Base-by-base conservation (phyloP, 805 yeast species). In the Lachancea kluyveri region DNA sequence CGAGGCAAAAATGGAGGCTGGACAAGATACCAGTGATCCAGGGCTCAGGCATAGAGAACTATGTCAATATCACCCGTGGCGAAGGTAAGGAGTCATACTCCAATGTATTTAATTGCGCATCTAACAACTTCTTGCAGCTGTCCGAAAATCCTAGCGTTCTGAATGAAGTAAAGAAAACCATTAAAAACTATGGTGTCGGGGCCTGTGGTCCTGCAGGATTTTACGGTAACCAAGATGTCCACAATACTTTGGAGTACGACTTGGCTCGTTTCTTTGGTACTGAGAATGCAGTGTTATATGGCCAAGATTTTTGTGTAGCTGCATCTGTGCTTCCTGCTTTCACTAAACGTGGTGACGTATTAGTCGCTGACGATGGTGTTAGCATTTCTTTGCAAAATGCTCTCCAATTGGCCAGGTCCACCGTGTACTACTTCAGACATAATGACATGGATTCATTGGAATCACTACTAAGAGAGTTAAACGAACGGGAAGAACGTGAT, bases 171-270 rank as follows among this genome's bases (percentile, higher is more conserved):
- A 68, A 72, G 31, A 54, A 64, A 18, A 67, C 75, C 14, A 76
- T 92, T 39, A 65, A 66, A 28, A 66, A 67, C 36, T 76, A 81
- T 37, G 98, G 98, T 54, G 96, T 92, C 31, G 98, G 98, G 42
- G 90, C 96, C 1, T 92, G 98, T 66, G 96, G 97, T 24, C 97
- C 98, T 4, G 94, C 96, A 25, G 94, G 95, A 35, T 92, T 92
- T 50, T 92, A 88, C 57, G 98, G 98, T 40, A 82, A 87, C 39
- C 95, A 87, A 59, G 95, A 87, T 53, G 86, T 79, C 26, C 98
- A 92, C 53, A 78, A 77, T 34, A 70, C 79, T 46, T 67, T 84
- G 35, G 94, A 87, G 55, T 76, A 75, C 46, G 81, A 77, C 40
- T 60, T 92, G 38, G 77, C 96, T 8, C 55, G 65, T 19, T 90